Evolutionary conservation across 164 flowering plant genomes (phyloP).

Genomic region (Magnolia sinica): DNA sequence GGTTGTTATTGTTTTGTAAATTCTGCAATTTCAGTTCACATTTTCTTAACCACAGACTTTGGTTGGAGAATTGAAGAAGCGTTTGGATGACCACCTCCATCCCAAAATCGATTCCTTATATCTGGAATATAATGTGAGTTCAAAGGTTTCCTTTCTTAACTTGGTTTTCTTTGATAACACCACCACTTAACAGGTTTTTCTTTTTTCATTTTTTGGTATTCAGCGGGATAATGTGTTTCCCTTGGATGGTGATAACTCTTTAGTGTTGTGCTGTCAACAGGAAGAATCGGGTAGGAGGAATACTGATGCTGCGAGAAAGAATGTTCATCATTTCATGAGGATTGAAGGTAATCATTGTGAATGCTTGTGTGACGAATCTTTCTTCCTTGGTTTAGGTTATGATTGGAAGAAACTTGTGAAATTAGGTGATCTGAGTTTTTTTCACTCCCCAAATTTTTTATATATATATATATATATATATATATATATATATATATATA

Average conservation of each 20-base stretch:
- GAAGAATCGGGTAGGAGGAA: conserved; percentile 24
- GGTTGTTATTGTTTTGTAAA: background rate
- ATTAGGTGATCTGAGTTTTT: too few species aligned
- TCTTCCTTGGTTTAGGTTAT: background rate
- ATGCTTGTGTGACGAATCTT: background rate
- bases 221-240: conserved; percentile 28
- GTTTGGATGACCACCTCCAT: conserved; percentile 24
- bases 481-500: too few species aligned
- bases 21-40: background rate
- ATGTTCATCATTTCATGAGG: conserved; percentile 36
- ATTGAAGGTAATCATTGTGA: conserved; percentile 45
- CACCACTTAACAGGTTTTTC: background rate
- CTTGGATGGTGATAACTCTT: conserved; percentile 13
- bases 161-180: too few species aligned
- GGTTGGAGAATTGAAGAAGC: conserved; percentile 45
- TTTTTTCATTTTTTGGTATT: background rate
- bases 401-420: background rate
- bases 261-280: conserved; percentile 4
- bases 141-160: background rate
- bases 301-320: conserved; percentile 27
- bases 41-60: conserved; percentile 34
- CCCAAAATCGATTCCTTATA: conserved; percentile 33
- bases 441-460: too few species aligned
- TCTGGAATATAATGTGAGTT: conserved; percentile 40
- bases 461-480: too few species aligned